Conservation (phyloP, 805 yeast species). For the Pichia insulana region DNA sequence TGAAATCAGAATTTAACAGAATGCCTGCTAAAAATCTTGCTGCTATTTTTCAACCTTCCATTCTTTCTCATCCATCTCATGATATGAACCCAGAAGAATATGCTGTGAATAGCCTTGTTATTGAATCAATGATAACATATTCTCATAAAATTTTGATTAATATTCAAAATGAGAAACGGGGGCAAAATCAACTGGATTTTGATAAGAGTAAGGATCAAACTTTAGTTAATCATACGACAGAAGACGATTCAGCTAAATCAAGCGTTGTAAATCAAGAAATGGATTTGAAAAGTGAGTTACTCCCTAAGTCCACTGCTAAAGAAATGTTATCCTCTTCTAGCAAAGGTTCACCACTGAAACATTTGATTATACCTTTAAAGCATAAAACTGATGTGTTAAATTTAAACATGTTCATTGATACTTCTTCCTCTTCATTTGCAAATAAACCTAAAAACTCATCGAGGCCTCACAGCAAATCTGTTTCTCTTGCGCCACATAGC, state of each 20-base stretch:
- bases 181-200: not conserved
- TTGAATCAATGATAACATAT: conserved; percentile 83
- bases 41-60: conserved; percentile 95
- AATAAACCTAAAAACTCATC: conserved; percentile 6
- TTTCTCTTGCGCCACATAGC: conserved; percentile 38
- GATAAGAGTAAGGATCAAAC: conserved; percentile 1
- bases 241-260: too few species aligned
- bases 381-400: not conserved
- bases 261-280: too few species aligned
- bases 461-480: conserved; percentile 32
- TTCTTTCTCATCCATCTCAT: conserved; percentile 84
- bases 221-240: too few species aligned
- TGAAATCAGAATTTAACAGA: conserved; percentile 64
- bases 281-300: too few species aligned
- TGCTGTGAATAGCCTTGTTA: conserved; percentile 74
- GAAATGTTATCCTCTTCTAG: not conserved
- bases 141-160: conserved; percentile 67
- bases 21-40: conserved; percentile 93
- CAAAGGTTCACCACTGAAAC: conserved; percentile 6
- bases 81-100: conserved; percentile 91
- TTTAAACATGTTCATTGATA: not conserved
- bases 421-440: conserved; percentile 4
- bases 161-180: conserved; percentile 19
- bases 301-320: not conserved
- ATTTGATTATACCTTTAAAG: conserved; percentile 1